Percentiles rank a stretch among this genome's conserved stretches.
Conservation (phyloP, 805 yeast species). For the Ogataea pilisensis region DNA sequence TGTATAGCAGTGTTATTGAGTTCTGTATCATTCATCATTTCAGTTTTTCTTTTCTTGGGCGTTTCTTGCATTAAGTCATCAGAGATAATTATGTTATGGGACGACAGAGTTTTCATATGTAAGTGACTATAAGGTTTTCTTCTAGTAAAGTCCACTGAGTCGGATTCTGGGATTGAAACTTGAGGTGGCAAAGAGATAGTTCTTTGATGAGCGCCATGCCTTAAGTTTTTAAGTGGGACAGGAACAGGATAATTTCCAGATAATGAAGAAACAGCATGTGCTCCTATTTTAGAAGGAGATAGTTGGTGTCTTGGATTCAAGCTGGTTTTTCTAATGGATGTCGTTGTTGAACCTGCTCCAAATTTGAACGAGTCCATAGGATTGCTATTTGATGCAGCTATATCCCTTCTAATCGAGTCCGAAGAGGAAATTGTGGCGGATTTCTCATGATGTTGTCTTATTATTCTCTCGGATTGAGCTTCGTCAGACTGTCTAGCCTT, state of each 20-base stretch:
- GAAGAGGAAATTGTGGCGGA: slow-evolving; percentile 11
- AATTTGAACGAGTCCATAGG: slow-evolving; percentile 29
- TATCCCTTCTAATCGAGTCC: slow-evolving; percentile 1
- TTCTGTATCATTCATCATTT: neutral
- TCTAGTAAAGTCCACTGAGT: slow-evolving; percentile 25
- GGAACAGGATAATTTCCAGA: slow-evolving; percentile 23
- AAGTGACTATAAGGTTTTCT: slow-evolving; percentile 15
- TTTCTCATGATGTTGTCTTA: slow-evolving; percentile 3
- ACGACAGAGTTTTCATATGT: slow-evolving; percentile 33
- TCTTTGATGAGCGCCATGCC: slow-evolving; percentile 34
- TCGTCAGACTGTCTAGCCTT: slow-evolving; percentile 2
- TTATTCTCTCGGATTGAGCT: slow-evolving; percentile 9
- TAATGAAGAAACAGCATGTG: slow-evolving; percentile 59
- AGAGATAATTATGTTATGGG: slow-evolving; percentile 11
- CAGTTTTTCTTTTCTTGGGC: slow-evolving; percentile 13
- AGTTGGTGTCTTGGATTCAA: slow-evolving; percentile 20
- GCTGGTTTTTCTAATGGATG: slow-evolving; percentile 13
- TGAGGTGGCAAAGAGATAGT: slow-evolving; percentile 38
- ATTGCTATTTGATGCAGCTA: slow-evolving; percentile 5
- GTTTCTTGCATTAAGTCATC: slow-evolving; percentile 10
- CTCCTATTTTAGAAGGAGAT: slow-evolving; percentile 59
- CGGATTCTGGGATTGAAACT: slow-evolving; percentile 31
- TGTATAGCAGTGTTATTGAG: neutral
- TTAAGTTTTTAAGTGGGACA: slow-evolving; percentile 16
- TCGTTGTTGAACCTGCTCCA: slow-evolving; percentile 24